These are phyloP conservation scores for Speleostelium caveatum DNA, from an alignment of 78 protist species.

Conservation along the genomic window DNA sequence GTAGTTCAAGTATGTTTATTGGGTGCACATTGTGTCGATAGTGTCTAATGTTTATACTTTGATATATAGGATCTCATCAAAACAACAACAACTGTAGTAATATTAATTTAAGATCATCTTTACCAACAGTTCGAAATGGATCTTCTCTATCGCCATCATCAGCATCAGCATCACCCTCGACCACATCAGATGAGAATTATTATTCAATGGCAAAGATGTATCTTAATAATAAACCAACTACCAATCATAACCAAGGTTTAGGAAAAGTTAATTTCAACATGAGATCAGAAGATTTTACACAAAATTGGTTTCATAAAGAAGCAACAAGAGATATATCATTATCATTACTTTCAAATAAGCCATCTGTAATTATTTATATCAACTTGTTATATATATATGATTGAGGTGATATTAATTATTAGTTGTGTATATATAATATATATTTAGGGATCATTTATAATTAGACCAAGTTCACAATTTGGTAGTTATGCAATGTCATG, in stretches of 20 bases:
- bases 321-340: slow-evolving; percentile 75
- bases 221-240: slow-evolving; percentile 37
- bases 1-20: no score
- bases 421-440: no score
- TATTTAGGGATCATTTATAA: slow-evolving; percentile 67
- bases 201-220: slow-evolving; percentile 65
- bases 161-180: background rate
- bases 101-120: no score
- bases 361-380: slow-evolving; percentile 32
- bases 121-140: no score
- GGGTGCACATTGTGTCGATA: no score
- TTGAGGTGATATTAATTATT: no score
- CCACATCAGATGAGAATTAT: slow-evolving; percentile 6
- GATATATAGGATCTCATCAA: no score
- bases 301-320: slow-evolving; percentile 75
- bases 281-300: slow-evolving; percentile 72
- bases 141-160: background rate
- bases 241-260: slow-evolving; percentile 20
- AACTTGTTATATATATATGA: no score
- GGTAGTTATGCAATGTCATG: slow-evolving; percentile 83
- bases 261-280: slow-evolving; percentile 74
- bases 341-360: slow-evolving; percentile 34
- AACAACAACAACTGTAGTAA: no score
- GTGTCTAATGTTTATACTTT: no score
- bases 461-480: slow-evolving; percentile 79